Conservation (phyloP, 2,329 filamentous ascomycete genomes). For the Didymella keratinophila region DNA sequence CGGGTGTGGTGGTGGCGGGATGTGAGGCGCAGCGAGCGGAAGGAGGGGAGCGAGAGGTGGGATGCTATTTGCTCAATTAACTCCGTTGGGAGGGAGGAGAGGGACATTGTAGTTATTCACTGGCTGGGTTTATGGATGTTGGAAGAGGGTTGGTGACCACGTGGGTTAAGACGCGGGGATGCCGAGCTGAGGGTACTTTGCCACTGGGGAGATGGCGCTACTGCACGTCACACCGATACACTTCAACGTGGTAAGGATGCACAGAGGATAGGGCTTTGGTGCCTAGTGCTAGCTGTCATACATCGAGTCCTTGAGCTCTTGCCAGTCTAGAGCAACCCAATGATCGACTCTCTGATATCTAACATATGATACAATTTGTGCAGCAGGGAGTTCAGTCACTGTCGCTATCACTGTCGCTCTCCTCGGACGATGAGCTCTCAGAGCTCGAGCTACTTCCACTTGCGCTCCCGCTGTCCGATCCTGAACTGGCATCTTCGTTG, state of each 20-base stretch:
- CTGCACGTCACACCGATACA: not conserved
- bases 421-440: conserved; percentile 8
- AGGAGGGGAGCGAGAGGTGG: not conserved
- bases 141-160: not conserved
- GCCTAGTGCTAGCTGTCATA: not conserved
- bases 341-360: not conserved
- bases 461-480: conserved; percentile 16
- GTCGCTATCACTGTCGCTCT: conserved; percentile 26
- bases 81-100: conserved; percentile 3
- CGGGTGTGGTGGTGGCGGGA: not conserved
- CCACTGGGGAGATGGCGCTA: conserved; percentile 15
- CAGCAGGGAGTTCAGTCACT: not conserved
- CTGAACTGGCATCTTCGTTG: conserved; percentile 7
- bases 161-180: conserved; percentile 21
- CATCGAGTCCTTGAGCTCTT: not conserved
- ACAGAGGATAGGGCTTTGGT: not conserved
- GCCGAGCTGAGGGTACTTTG: conserved; percentile 22
- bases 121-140: not conserved
- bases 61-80: not conserved
- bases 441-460: conserved; percentile 13
- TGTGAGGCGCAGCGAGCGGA: conserved; percentile 1
- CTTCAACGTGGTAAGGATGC: not conserved
- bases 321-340: not conserved
- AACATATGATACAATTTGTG: conserved; percentile 1
- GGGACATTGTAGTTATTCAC: not conserved